These are phyloP conservation scores for Candida montana DNA, from an alignment of 805 yeast genomes.

Conservation along the genomic window DNA sequence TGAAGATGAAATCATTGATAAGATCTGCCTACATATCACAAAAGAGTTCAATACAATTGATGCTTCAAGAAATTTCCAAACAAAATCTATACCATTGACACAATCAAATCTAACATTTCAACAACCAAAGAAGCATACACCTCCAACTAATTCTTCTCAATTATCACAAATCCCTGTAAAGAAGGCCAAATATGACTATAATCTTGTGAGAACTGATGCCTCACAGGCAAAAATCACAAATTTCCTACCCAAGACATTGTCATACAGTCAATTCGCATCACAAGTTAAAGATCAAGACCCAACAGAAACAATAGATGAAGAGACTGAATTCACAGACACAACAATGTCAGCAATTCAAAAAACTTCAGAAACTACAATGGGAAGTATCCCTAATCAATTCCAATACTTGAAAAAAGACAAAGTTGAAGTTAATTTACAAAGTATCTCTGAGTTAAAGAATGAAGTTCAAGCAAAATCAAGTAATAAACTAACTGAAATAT, in stretches of 20 bases:
- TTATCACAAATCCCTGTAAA: background rate
- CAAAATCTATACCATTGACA: slow-evolving; percentile 46
- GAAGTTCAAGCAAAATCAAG: slow-evolving; percentile 43
- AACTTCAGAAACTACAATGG: background rate
- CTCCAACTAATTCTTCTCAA: background rate
- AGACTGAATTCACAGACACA: background rate
- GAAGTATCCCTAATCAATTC: too few relatives aligned
- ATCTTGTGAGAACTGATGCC: slow-evolving; percentile 67
- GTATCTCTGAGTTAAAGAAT: slow-evolving; percentile 51
- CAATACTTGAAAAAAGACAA: slow-evolving; percentile 23
- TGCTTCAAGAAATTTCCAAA: slow-evolving; percentile 59
- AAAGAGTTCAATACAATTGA: slow-evolving; percentile 51
- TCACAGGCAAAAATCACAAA: slow-evolving; percentile 51
- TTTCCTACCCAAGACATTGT: slow-evolving; percentile 18
- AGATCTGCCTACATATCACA: slow-evolving; percentile 46
- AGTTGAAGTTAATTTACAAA: slow-evolving; percentile 45
- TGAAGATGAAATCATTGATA: slow-evolving; percentile 80
- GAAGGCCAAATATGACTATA: slow-evolving; percentile 50
- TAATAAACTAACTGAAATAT: slow-evolving; percentile 55
- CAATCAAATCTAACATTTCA: slow-evolving; percentile 2
- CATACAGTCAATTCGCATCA: background rate
- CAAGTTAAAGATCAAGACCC: too few relatives aligned
- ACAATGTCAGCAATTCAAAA: background rate
- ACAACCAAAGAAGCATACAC: background rate
- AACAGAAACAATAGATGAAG: background rate